phyloP scores from a whole-genome alignment of 2,329 filamentous ascomycete species.

The Tolypocladium guangdongense region DNA sequence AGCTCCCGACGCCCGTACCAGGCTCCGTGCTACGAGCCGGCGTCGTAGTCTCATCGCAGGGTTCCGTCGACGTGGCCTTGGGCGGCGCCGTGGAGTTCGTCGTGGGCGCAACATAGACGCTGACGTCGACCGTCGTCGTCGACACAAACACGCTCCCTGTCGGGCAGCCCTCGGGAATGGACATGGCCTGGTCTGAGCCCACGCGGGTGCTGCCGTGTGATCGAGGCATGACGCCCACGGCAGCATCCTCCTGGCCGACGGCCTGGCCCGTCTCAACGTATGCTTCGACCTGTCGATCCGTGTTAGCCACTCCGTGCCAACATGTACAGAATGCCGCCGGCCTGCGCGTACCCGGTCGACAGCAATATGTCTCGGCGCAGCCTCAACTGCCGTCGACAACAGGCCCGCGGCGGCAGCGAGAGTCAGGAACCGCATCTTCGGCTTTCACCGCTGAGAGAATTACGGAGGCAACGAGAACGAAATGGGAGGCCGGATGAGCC shows the following conservation, averaged over 20 bases:
- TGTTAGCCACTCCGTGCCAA: too few relatives aligned
- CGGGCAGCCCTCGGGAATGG: slow-evolving; percentile 11
- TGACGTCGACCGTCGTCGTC: slow-evolving; percentile 21
- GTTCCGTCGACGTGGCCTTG: neutral
- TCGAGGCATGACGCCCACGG: too few relatives aligned
- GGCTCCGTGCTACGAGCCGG: neutral
- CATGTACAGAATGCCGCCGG: too few relatives aligned
- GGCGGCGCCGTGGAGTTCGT: slow-evolving; percentile 4
- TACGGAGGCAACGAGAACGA: too few relatives aligned
- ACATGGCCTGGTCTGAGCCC: neutral
- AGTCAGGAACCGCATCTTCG: too few relatives aligned
- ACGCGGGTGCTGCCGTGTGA: slow-evolving; percentile 1
- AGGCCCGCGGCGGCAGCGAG: slow-evolving; percentile 12
- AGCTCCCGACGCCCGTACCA: neutral
- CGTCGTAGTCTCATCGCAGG: slow-evolving; percentile 2
- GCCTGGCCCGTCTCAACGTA: too few relatives aligned
- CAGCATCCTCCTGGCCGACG: too few relatives aligned
- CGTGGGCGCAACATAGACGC: slow-evolving; percentile 19
- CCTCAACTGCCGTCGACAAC: slow-evolving; percentile 13
- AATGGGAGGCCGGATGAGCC: too few relatives aligned
- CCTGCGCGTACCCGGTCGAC: too few relatives aligned
- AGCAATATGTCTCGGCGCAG: slow-evolving; percentile 11
- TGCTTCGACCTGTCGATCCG: slow-evolving; percentile 3
- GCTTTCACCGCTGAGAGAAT: too few relatives aligned
- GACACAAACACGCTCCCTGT: slow-evolving; percentile 13